Evolutionary conservation across 2,329 filamentous ascomycete genomes (phyloP), one percentile per base, ranked within the genome.

Genomic region (Botrytis aclada): DNA sequence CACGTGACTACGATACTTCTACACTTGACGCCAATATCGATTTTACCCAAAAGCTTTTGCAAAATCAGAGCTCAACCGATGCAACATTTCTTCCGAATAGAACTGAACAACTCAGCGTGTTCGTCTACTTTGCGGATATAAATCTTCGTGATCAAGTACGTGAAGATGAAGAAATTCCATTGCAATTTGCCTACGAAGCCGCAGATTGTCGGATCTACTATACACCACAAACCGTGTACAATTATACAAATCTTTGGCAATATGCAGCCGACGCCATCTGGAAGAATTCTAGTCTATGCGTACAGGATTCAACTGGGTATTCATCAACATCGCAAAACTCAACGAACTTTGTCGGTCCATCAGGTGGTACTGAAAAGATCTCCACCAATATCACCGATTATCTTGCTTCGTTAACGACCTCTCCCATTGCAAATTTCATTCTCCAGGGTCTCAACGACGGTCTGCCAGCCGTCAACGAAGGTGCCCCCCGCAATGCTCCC

Each of bases 151-250:
- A 86, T 73, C 81, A 79, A 69, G 74, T 80, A 70, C 63, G 78
- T 60, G 76, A 72, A 77, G 77, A 82, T 12, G 77, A 78, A 22
- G 75, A 80, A 64, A 71, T 73, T 12, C 85, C 88, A 10, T 79
- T 87, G 34, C 89, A 92, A 77, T 91, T 91, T 77, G 79, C 86
- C 6, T 89, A 90, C 74, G 85, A 90, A 75, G 85, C 88, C 0
- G 87, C 89, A 1, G 86, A 88, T 76, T 91, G 89, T 76, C 83
- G 88, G 3, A 80, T 90, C 16, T 91, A 86, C 77, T 90, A 87
- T 74, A 88, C 88, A 3, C 78, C 83, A n/a, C 79, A 83, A 3
- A 89, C 87, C 77, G 78, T 87, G 43, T 79, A 84, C 10, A 84
- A 88, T 65, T 83, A 86, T 7, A 82, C 82, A 3, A 81, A 80